Percentiles rank a stretch among this genome's conserved stretches.
Evolutionary conservation across 192 early-diverging fungal genomes (phyloP).

Genomic region (Coemansia sp.): DNA sequence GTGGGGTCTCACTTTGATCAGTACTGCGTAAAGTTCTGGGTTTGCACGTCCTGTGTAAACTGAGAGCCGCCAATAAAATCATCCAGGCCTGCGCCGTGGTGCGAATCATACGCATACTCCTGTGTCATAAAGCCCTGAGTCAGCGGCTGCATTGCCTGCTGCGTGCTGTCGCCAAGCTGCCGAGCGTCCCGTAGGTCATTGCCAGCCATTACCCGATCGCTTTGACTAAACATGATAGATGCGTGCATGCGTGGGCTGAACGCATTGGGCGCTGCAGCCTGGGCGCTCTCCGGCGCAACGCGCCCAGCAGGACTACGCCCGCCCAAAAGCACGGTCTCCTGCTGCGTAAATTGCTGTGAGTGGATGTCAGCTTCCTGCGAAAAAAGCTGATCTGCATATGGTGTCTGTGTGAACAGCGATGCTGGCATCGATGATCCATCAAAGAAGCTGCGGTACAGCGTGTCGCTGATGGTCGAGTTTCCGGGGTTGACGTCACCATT

Average conservation of each 20-base stretch:
- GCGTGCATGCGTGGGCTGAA: conserved; percentile 51
- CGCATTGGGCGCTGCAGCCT: conserved; percentile 9
- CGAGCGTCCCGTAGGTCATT: background rate
- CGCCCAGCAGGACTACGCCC: background rate
- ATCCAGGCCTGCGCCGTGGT: conserved; percentile 7
- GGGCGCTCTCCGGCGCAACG: background rate
- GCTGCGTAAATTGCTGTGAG: conserved; percentile 45
- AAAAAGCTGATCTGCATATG: conserved; percentile 39
- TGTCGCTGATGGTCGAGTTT: conserved; percentile 9
- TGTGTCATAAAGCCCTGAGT: conserved; percentile 36
- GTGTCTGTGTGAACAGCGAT: conserved; percentile 33
- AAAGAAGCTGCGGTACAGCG: conserved; percentile 30
- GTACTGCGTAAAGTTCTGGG: conserved; percentile 51
- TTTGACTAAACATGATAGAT: conserved; percentile 51
- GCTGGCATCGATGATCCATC: conserved; percentile 14
- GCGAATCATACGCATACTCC: conserved; percentile 20
- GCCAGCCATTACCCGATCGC: conserved; percentile 42
- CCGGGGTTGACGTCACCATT: background rate
- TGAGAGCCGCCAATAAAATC: conserved; percentile 14
- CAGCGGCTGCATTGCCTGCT: conserved; percentile 21
- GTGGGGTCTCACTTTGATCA: conserved; percentile 7
- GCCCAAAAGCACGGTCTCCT: conserved; percentile 40
- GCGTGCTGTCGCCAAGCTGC: background rate
- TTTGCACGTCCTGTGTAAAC: conserved; percentile 27
- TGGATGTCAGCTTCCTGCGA: conserved; percentile 40